Evolutionary conservation across 78 protist genomes (phyloP).

Genomic region (Cavenderia fasciculata): DNA sequence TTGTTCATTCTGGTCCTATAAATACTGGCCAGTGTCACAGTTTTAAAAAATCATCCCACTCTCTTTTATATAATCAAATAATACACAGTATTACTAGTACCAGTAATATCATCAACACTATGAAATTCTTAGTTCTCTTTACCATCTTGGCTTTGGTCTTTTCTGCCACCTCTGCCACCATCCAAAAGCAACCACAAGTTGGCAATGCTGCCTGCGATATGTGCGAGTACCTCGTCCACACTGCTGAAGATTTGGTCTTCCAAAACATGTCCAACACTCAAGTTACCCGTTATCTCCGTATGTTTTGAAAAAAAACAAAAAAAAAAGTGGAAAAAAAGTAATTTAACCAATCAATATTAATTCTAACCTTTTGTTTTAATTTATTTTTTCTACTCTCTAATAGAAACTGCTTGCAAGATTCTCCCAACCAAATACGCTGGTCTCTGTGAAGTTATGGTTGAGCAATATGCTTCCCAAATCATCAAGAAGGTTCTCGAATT

Average conservation of each 20-base stretch:
- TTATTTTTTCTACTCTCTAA: no score
- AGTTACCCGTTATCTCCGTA: neutral
- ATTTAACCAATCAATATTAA: no score
- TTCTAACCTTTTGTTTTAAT: no score
- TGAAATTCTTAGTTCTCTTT: constrained; percentile 1
- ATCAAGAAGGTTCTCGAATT: neutral
- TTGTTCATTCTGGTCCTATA: no score
- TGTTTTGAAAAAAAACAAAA: no score
- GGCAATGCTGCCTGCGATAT: neutral
- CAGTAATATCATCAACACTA: neutral
- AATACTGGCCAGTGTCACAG: no score
- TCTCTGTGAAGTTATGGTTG: neutral
- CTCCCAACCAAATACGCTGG: neutral
- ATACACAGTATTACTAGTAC: no score
- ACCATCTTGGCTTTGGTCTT: neutral
- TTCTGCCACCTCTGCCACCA: neutral
- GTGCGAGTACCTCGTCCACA: neutral
- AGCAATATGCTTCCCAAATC: neutral
- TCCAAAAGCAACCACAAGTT: neutral
- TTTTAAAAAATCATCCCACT: no score
- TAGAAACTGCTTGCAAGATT: neutral
- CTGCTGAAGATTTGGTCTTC: constrained; percentile 3
- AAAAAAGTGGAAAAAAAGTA: no score
- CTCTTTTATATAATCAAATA: no score
- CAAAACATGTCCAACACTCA: neutral